These are phyloP conservation scores for Lentinula aciculospora DNA, from an alignment of 768 basidiomycete species.

Conservation along the genomic window DNA sequence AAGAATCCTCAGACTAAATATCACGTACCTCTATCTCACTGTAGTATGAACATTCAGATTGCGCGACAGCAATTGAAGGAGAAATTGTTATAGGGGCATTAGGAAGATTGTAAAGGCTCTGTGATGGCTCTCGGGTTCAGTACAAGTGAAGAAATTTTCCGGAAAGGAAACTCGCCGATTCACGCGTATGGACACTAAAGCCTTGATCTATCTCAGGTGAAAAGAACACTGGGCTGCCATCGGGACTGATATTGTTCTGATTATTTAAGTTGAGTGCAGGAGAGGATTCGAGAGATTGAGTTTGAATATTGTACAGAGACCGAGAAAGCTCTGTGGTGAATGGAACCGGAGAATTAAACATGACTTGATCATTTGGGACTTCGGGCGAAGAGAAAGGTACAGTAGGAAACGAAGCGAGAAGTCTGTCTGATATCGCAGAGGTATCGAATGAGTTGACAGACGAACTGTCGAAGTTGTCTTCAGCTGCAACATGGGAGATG, in stretches of 20 bases:
- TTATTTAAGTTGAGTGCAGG: neutral
- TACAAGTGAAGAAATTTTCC: neutral
- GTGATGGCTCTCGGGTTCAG: neutral
- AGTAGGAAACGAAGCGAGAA: conserved; percentile 1
- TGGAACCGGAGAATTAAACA: neutral
- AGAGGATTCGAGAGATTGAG: neutral
- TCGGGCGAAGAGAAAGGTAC: conserved; percentile 5
- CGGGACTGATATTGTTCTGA: neutral
- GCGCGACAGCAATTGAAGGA: neutral
- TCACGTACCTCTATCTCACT: neutral
- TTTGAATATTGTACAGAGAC: neutral
- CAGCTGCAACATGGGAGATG: neutral
- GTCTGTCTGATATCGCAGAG: neutral
- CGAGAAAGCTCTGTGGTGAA: neutral
- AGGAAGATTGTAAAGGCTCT: conserved; percentile 7
- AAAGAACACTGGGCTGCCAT: neutral
- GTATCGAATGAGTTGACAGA: neutral
- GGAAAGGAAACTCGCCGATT: neutral
- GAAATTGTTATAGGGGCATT: conserved; percentile 3
- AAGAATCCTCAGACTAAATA: neutral
- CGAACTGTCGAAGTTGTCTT: neutral
- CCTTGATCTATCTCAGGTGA: neutral
- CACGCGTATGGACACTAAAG: conserved; percentile 1
- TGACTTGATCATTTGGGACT: neutral
- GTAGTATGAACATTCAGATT: neutral